Base-by-base conservation (phyloP, 1,284 basidiomycete species). In the Malassezia restricta region DNA sequence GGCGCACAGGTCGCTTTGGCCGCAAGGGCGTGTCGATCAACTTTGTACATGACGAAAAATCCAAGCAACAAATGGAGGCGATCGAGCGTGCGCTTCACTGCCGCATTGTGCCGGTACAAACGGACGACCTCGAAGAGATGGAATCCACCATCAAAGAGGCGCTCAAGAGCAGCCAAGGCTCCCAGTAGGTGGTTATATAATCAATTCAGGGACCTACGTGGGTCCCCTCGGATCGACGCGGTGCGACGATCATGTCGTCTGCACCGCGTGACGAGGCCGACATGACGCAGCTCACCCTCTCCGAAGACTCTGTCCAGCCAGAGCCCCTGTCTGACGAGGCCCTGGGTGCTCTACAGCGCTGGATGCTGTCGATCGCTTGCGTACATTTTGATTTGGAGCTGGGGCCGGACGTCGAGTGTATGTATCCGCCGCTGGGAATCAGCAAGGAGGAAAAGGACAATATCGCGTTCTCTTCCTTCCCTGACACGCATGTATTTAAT, bases 401-500 rank as follows among this genome's bases (percentile, higher is more conserved):
- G 40, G 90, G 89, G 0, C 90, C 90, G 5, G 82, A 86, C 8
- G 78, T 94, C 17, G 81, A 83, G 59, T 81, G 82, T 47, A 76
- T 83, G 58, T 85, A 80, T 67, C 87, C 81, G 43, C 79, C 78
- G 6, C 76, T 81, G 27, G 77, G 75, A 59, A 76, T 92, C 54
- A 80, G 77, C 46, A 79, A 78, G 59, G 77, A 76, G 37, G 87
- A 85, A 74, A 79, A 77, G 57, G 86, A 85, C 61, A 94, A 91
- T 66, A 84, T 94, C 35, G 88, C 90, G 5, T 96, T 96, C 75
- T 89, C 87, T 0, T 83, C 88, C 0, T 90, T 98, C 66, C 92
- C 92, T 0, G 91, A 95, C 66, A 90, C 87, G 8, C 61, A 70
- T 5, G 72, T 73, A 40, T 73, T 71, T 40, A 65, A 66, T 30